phyloP scores from a whole-genome alignment of 2,329 filamentous ascomycete species.

The Penicillium sp. region DNA sequence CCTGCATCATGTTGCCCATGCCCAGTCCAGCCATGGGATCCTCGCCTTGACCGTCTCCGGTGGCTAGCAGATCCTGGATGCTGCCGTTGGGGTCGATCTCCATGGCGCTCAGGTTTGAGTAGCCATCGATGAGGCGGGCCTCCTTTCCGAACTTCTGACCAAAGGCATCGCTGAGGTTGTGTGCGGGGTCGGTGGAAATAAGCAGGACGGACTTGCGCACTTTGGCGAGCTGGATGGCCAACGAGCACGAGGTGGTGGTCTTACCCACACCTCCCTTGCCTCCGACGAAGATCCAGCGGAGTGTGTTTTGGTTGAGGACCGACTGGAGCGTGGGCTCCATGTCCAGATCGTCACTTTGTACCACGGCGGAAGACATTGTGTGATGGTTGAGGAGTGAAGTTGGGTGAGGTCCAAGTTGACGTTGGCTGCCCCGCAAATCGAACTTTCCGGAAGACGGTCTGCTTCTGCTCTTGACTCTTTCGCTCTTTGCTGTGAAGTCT shows the following conservation, averaged over 20 bases:
- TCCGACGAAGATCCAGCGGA: conserved; percentile 98
- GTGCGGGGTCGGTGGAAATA: conserved; percentile 96
- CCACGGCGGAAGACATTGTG: conserved; percentile 45
- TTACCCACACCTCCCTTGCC: conserved; percentile 98
- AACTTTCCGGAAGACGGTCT: conserved; percentile 35
- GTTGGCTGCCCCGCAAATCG: conserved; percentile 29
- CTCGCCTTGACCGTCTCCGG: conserved; percentile 62
- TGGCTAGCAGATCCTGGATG: conserved; percentile 90
- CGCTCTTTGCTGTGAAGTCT: neutral
- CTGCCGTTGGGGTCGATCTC: conserved; percentile 98
- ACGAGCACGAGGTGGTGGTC: conserved; percentile 98
- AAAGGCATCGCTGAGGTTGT: conserved; percentile 97
- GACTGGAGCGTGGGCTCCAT: conserved; percentile 93
- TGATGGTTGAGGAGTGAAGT: conserved; percentile 5
- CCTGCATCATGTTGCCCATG: conserved; percentile 97
- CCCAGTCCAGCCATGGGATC: conserved; percentile 71
- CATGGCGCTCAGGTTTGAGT: conserved; percentile 94
- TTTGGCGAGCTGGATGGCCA: conserved; percentile 95
- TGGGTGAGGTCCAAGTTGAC: conserved; percentile 12
- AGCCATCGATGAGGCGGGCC: conserved; percentile 86
- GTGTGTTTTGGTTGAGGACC: conserved; percentile 89
- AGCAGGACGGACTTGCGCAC: conserved; percentile 93
- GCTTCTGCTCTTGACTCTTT: neutral
- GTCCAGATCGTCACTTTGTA: conserved; percentile 62
- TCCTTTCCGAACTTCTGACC: conserved; percentile 99